These are phyloP conservation scores for Hypoxylon cercidicola DNA, from an alignment of 495 filamentous ascomycete species.

Conservation along the genomic window DNA sequence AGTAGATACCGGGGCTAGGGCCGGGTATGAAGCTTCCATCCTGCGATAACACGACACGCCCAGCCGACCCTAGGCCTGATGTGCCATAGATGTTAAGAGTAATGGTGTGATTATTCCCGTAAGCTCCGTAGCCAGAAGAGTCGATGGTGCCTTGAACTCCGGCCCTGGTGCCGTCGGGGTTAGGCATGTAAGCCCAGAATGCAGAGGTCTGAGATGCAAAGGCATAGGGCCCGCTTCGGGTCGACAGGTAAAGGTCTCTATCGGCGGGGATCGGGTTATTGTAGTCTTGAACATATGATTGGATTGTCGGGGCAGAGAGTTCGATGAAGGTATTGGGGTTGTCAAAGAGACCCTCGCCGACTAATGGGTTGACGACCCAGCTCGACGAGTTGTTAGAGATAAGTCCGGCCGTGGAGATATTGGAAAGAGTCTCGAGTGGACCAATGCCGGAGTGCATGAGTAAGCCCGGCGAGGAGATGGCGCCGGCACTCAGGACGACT, in stretches of 20 bases:
- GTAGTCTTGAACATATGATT: slow-evolving; percentile 52
- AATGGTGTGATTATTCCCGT: slow-evolving; percentile 47
- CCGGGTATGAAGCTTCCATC: slow-evolving; percentile 49
- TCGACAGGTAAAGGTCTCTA: slow-evolving; percentile 46
- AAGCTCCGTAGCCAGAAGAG: slow-evolving; percentile 48
- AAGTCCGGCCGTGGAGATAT: slow-evolving; percentile 39
- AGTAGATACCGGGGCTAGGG: slow-evolving; percentile 48
- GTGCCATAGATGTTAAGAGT: slow-evolving; percentile 58
- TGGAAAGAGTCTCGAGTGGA: slow-evolving; percentile 39
- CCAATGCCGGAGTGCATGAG: slow-evolving; percentile 67
- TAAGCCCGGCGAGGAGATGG: slow-evolving; percentile 65
- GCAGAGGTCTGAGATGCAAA: slow-evolving; percentile 52
- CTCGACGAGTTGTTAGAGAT: slow-evolving; percentile 29
- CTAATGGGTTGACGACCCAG: slow-evolving; percentile 52
- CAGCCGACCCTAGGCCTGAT: slow-evolving; percentile 51
- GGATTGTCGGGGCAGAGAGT: slow-evolving; percentile 43
- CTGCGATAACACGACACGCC: slow-evolving; percentile 45
- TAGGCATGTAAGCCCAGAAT: slow-evolving; percentile 52
- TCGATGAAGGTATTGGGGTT: slow-evolving; percentile 60
- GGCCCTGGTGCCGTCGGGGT: slow-evolving; percentile 45
- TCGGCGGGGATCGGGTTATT: slow-evolving; percentile 46
- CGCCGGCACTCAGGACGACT: slow-evolving; percentile 65
- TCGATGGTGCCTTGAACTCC: slow-evolving; percentile 55
- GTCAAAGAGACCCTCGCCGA: slow-evolving; percentile 55
- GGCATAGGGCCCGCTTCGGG: slow-evolving; percentile 51